Base-by-base conservation (phyloP, 768 basidiomycete genomes). In the Rubroboletus satanas region DNA sequence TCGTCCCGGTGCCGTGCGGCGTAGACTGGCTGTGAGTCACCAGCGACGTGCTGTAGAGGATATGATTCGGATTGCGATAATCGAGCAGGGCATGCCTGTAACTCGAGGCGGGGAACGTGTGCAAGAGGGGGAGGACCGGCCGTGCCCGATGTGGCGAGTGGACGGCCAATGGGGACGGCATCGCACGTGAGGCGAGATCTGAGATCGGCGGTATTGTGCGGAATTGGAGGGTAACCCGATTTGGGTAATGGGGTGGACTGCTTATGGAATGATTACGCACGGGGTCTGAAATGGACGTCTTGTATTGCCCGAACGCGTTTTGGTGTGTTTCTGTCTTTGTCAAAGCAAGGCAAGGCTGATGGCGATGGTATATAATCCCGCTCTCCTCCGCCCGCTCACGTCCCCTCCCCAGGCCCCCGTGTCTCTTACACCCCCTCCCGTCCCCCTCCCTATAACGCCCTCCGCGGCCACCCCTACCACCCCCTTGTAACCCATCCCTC, bases 51-150 rank as follows among this genome's bases (percentile, higher is more conserved):
- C n/a, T n/a, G n/a, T n/a, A n/a, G n/a, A n/a, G n/a, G n/a, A n/a
- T n/a, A n/a, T n/a, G n/a, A n/a, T 26, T 63, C 59, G 60, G 67
- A 66, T 66, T 64, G 66, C 61, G 67, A 68, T 68, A 69, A 68
- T 68, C 66, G 59, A 54, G 60, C 49, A 15, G 43, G 56, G 46
- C 70, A 69, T 60, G 66, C 67, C 46, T 58, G 15, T 46, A 50
- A 61, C 63, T 65, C 60, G 68, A 71, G 70, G 68, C 50, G 58
- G 50, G 60, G 63, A 71, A 70, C 68, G 68, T 69, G 68, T 61
- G 43, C 49, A 35, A 33, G 4, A 33, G 39, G 47, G 45, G 51
- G 49, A 49, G 58, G 54, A 6, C 36, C 47, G 47, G 56, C 37
- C 32, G 42, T 38, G 23, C 62, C 60, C 43, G 46, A 59, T 56